Conservation (phyloP, 352 stramenopile genomes). For the Globisporangium nunn region DNA sequence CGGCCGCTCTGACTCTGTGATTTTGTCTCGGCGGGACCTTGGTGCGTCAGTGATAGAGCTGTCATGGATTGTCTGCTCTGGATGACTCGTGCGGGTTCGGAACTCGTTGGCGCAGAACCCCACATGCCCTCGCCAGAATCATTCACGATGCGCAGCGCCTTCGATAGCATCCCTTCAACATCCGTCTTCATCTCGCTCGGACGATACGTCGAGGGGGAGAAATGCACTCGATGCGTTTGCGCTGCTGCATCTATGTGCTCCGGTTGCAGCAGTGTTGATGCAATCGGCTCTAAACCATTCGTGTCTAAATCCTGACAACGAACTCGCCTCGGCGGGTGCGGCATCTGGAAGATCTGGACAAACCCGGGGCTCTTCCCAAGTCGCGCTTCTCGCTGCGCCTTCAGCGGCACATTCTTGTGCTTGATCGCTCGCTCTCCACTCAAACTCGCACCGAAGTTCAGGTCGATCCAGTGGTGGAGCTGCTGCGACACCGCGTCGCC, state of each 20-base stretch:
- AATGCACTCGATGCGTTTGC: conserved; percentile 5
- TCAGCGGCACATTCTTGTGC: conserved; percentile 90
- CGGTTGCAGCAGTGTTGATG: neutral
- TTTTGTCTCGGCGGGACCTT: neutral
- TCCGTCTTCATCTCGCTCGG: conserved; percentile 14
- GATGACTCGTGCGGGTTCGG: neutral
- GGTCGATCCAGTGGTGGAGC: conserved; percentile 93
- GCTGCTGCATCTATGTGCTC: neutral
- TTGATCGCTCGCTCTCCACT: conserved; percentile 68
- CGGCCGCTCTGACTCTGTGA: neutral
- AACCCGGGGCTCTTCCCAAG: conserved; percentile 65
- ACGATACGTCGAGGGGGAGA: conserved; percentile 4
- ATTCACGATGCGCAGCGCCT: conserved; percentile 11
- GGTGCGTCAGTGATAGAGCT: neutral
- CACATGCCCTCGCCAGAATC: conserved; percentile 3
- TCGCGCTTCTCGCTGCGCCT: conserved; percentile 19
- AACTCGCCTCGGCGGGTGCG: conserved; percentile 22
- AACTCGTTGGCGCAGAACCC: neutral
- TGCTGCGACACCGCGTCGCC: conserved; percentile 75
- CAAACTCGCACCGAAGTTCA: conserved; percentile 92
- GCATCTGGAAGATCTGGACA: conserved; percentile 50
- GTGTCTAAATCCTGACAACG: neutral
- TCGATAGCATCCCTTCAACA: conserved; percentile 11
- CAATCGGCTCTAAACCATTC: neutral
- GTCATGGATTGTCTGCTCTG: neutral